These are phyloP conservation scores for Orychophragmus violaceus DNA, from an alignment of 345 rosid genomes.

Conservation along the genomic window DNA sequence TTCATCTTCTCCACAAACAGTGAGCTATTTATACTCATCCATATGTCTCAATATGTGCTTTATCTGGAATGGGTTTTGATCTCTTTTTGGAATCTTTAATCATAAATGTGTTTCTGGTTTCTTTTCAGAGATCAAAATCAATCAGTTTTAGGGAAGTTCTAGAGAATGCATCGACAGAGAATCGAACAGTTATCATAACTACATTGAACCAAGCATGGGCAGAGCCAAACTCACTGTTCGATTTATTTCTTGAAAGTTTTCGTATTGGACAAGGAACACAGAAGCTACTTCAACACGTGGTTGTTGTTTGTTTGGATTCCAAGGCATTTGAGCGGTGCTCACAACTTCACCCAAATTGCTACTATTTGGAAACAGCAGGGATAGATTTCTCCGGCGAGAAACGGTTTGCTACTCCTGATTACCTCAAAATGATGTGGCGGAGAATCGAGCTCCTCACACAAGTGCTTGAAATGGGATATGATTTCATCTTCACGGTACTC, in stretches of 20 bases:
- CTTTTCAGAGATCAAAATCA: conserved; percentile 8
- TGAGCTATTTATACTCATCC: background rate
- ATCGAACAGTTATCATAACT: conserved; percentile 57
- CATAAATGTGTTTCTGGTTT: background rate
- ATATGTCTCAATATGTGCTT: background rate
- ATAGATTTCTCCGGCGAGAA: conserved; percentile 42
- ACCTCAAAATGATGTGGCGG: conserved; percentile 71
- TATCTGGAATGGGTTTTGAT: background rate
- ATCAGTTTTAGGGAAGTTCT: conserved; percentile 28
- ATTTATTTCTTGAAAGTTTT: conserved; percentile 56
- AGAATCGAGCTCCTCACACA: conserved; percentile 43
- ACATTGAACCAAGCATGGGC: conserved; percentile 68
- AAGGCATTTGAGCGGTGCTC: conserved; percentile 49
- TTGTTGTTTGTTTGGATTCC: conserved; percentile 46
- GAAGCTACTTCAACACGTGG: conserved; percentile 40
- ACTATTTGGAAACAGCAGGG: conserved; percentile 28
- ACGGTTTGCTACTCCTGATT: conserved; percentile 44
- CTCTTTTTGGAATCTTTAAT: background rate
- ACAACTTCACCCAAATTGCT: conserved; percentile 43
- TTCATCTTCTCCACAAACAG: background rate
- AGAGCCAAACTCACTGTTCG: conserved; percentile 46
- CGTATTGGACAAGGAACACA: conserved; percentile 40
- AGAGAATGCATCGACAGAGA: conserved; percentile 20
- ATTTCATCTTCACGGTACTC: conserved; percentile 62
- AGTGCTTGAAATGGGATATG: conserved; percentile 51